Evolutionary conservation across 768 basidiomycete species (phyloP), one percentile per base, ranked within the genome.

Genomic region (Rhodotorula kratochvilovae): DNA sequence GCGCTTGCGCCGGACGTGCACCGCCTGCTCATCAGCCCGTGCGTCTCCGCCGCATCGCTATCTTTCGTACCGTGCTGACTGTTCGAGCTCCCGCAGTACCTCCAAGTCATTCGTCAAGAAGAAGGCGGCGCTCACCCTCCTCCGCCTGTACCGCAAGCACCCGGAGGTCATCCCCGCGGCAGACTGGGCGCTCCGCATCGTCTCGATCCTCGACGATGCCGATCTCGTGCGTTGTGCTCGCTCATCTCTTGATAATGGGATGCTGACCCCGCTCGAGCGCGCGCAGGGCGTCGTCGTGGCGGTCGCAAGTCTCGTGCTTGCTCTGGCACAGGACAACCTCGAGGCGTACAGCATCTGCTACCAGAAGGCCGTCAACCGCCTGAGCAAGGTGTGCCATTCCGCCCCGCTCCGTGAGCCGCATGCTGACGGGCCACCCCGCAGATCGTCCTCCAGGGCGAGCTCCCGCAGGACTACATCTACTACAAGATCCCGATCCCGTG

Each of bases 401-500:
- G 43, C 5, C 29, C 31, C 51, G 21, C 5, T 19, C 1, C 11
- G 2, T 21, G 29, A 31, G 36, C 50, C 27, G n/a, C 21, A 6
- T 11, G 12, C n/a, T 62, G 43, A 29, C 59, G 58, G 21, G n/a
- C 19, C 21, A 17, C 35, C 21, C 23, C 46, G 25, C 74, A 95
- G 92, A 85, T 99, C 76, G 85, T 97, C 27, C 89, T 98, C 72
- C 91, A 93, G 76, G 88, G 89, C 71, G 91, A 98, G 78, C 95
- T 90, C 78, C 83, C 88, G 15, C 84, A 89, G 46, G 89, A 91
- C 61, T 99, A 99, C 79, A 86, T 93, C 27, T 99, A 99, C 80
- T 99, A 99, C 82, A 92, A 93, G 82, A 92, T 98, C 4, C 95
- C 95, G 31, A 90, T 90, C 33, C 95, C 95, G 1, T 98, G 95